phyloP scores from a whole-genome alignment of 179 eudicot genomes.

The Spinacia oleracea region DNA sequence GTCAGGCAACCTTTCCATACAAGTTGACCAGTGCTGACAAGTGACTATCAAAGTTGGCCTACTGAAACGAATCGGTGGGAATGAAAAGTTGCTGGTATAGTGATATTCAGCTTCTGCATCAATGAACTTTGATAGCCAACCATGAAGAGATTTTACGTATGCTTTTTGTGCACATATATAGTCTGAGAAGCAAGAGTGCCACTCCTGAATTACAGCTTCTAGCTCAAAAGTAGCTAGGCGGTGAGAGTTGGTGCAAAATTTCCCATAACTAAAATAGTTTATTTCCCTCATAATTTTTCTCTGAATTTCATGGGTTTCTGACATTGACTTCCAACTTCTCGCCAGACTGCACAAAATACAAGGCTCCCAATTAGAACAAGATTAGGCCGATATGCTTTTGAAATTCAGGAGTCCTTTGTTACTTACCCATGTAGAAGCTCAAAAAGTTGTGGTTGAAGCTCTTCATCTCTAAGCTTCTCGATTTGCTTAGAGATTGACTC shows the following conservation, averaged over 20 bases:
- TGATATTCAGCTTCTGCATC: conserved; percentile 27
- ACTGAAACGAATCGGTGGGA: conserved; percentile 25
- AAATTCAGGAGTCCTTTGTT: background rate
- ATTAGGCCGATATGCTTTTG: background rate
- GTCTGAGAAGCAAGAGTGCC: conserved; percentile 54
- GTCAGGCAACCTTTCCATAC: conserved; percentile 41
- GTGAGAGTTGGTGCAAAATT: conserved; percentile 57
- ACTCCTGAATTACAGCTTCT: conserved; percentile 55
- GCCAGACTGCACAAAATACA: conserved; percentile 39
- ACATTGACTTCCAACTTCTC: conserved; percentile 61
- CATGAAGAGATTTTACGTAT: conserved; percentile 46
- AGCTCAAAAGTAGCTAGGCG: conserved; percentile 63
- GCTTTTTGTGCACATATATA: conserved; percentile 52
- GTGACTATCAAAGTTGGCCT: conserved; percentile 35
- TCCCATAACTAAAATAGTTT: conserved; percentile 42
- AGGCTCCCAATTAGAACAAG: background rate
- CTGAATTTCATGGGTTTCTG: conserved; percentile 61
- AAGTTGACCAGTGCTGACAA: conserved; percentile 42
- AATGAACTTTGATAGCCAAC: conserved; percentile 58
- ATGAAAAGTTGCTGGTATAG: conserved; percentile 14
- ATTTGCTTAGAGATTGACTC: conserved; percentile 55
- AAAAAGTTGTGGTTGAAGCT: conserved; percentile 56
- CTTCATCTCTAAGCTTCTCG: conserved; percentile 58
- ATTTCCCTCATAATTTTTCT: conserved; percentile 54
- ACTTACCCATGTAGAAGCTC: conserved; percentile 59